Conservation (phyloP, 352 stramenopile genomes). For the Aphanomyces cochlioides region DNA sequence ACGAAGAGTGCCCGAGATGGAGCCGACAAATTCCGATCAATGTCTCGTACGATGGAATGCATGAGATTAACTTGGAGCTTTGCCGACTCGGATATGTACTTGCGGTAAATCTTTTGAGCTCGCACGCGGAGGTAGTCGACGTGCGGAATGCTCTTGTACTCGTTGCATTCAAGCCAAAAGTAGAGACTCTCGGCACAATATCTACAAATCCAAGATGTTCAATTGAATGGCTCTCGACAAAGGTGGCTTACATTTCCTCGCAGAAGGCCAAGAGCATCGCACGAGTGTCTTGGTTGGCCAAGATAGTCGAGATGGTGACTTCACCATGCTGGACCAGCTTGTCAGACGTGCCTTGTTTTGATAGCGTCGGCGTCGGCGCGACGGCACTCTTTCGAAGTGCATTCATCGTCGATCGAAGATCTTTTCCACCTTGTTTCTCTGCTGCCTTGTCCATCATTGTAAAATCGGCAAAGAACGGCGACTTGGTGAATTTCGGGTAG, state of each 20-base stretch:
- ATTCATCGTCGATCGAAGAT: too few species aligned
- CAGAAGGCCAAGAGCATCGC: conserved; percentile 67
- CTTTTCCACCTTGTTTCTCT: too few species aligned
- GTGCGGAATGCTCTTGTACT: conserved; percentile 76
- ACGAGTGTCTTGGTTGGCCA: conserved; percentile 59
- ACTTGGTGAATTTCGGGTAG: conserved; percentile 73
- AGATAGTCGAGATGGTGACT: conserved; percentile 53
- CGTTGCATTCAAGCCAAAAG: conserved; percentile 81
- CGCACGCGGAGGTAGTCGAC: conserved; percentile 68
- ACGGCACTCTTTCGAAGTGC: background rate
- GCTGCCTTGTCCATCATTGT: too few species aligned
- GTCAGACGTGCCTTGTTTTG: background rate
- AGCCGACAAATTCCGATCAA: conserved; percentile 52
- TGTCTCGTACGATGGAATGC: conserved; percentile 50
- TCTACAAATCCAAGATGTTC: conserved; percentile 28
- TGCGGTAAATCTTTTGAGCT: conserved; percentile 74
- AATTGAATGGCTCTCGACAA: background rate
- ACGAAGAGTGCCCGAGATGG: conserved; percentile 58
- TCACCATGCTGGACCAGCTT: conserved; percentile 16
- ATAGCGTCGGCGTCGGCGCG: background rate
- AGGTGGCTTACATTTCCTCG: conserved; percentile 60
- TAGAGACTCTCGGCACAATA: conserved; percentile 80
- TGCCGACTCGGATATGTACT: conserved; percentile 61
- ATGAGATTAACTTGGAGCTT: conserved; percentile 75
- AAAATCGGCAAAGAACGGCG: conserved; percentile 45